These are phyloP conservation scores for Pseudogymnoascus sp. DNA, from an alignment of 2,329 filamentous ascomycete species.

Conservation along the genomic window DNA sequence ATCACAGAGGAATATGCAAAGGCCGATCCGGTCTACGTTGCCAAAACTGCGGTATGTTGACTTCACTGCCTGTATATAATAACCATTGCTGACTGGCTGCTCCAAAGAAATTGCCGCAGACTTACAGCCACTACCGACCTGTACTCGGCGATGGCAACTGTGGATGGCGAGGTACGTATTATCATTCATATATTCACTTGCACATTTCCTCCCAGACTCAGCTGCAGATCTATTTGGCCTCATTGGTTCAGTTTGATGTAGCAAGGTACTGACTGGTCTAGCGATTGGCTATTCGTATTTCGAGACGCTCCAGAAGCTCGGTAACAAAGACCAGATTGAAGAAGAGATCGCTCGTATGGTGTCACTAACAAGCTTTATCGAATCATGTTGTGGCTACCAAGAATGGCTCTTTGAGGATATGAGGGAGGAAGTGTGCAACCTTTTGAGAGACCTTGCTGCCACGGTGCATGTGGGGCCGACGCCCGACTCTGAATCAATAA, in stretches of 20 bases:
- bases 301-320: constrained; percentile 66
- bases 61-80: background rate
- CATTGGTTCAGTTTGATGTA: constrained; percentile 9
- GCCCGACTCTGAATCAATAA: constrained; percentile 48
- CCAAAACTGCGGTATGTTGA: constrained; percentile 74
- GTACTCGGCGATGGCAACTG: constrained; percentile 92
- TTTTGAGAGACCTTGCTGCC: constrained; percentile 56
- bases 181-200: constrained; percentile 3
- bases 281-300: constrained; percentile 92
- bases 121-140: constrained; percentile 79
- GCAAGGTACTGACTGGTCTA: constrained; percentile 32
- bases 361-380: constrained; percentile 62
- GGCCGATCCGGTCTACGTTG: constrained; percentile 74
- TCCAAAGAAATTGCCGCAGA: constrained; percentile 64
- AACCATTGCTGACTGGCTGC: constrained; percentile 10
- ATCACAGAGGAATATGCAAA: constrained; percentile 83
- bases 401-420: constrained; percentile 74
- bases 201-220: background rate
- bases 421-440: constrained; percentile 61
- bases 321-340: constrained; percentile 56
- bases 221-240: background rate
- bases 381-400: constrained; percentile 62
- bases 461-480: constrained; percentile 38
- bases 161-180: constrained; percentile 82
- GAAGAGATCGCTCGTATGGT: constrained; percentile 66